phyloP scores from a whole-genome alignment of 805 yeast species.

The Yamadazyma philogaea region DNA sequence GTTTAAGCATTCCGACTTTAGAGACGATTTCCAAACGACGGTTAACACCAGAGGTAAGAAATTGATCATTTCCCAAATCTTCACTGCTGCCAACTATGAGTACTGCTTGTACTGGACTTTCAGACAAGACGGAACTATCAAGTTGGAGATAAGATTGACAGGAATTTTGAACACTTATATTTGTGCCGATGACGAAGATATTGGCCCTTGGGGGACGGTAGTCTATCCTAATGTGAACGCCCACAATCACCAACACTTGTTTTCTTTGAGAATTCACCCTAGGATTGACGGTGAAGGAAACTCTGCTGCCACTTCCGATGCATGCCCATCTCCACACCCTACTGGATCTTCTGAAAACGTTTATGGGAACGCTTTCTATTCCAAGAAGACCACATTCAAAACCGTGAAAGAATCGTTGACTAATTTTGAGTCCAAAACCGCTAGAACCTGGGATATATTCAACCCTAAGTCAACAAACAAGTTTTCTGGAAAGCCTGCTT shows the following conservation, averaged over 20 bases:
- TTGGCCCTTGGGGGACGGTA: slow-evolving; percentile 76
- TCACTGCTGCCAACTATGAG: slow-evolving; percentile 85
- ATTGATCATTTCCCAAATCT: slow-evolving; percentile 72
- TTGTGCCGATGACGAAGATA: slow-evolving; percentile 60
- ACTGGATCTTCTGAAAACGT: slow-evolving; percentile 66
- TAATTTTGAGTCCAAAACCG: slow-evolving; percentile 52
- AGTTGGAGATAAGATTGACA: slow-evolving; percentile 73
- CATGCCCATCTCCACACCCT: slow-evolving; percentile 54
- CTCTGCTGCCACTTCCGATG: slow-evolving; percentile 69
- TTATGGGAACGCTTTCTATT: slow-evolving; percentile 75
- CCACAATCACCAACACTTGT: slow-evolving; percentile 83
- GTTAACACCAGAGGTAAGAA: slow-evolving; percentile 73
- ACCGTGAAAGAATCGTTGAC: slow-evolving; percentile 66
- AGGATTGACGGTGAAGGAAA: slow-evolving; percentile 78
- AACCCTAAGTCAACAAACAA: slow-evolving; percentile 66
- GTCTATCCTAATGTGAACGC: slow-evolving; percentile 82
- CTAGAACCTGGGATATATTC: slow-evolving; percentile 75
- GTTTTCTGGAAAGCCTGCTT: slow-evolving; percentile 71
- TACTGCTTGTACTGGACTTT: slow-evolving; percentile 81
- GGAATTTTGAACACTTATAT: slow-evolving; percentile 78
- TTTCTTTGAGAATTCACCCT: slow-evolving; percentile 75
- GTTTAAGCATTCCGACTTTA: slow-evolving; percentile 79
- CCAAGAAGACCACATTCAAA: slow-evolving; percentile 63
- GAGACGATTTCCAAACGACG: slow-evolving; percentile 74
- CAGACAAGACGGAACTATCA: slow-evolving; percentile 81